Evolutionary conservation across 1,284 basidiomycete genomes (phyloP).

Genomic region (Porogramme epimiltina): DNA sequence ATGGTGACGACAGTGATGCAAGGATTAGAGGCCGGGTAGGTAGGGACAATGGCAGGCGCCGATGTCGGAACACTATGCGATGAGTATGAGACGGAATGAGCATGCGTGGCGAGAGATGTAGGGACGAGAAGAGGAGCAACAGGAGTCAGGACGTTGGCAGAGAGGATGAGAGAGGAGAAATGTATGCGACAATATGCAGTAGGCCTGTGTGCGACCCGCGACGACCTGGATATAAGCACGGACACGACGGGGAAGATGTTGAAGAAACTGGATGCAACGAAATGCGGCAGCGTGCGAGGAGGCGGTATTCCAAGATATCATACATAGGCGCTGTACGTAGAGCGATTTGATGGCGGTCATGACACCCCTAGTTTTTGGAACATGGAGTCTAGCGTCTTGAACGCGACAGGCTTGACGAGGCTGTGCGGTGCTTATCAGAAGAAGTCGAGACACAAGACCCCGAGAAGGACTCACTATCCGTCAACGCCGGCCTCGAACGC

Average conservation of each 20-base stretch:
- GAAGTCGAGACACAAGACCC: conserved; percentile 1
- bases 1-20: neutral
- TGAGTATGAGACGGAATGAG: conserved; percentile 2
- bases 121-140: neutral
- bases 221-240: neutral
- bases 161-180: neutral
- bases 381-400: conserved; percentile 86
- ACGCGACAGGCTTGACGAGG: conserved; percentile 89
- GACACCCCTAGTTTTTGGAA: conserved; percentile 76
- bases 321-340: neutral
- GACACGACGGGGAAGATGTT: neutral
- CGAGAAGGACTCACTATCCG: conserved; percentile 73
- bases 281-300: neutral
- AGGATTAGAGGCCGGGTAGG: conserved; percentile 5
- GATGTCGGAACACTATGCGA: conserved; percentile 6
- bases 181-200: neutral
- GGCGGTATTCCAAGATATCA: conserved; percentile 5
- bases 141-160: neutral
- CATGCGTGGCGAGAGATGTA: neutral
- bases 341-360: conserved; percentile 31
- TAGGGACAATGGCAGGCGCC: neutral
- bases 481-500: conserved; percentile 94
- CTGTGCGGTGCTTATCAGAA: conserved; percentile 40
- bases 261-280: neutral
- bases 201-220: conserved; percentile 1